Conservation (phyloP, 768 basidiomycete genomes). For the Arthromyces matolae region DNA sequence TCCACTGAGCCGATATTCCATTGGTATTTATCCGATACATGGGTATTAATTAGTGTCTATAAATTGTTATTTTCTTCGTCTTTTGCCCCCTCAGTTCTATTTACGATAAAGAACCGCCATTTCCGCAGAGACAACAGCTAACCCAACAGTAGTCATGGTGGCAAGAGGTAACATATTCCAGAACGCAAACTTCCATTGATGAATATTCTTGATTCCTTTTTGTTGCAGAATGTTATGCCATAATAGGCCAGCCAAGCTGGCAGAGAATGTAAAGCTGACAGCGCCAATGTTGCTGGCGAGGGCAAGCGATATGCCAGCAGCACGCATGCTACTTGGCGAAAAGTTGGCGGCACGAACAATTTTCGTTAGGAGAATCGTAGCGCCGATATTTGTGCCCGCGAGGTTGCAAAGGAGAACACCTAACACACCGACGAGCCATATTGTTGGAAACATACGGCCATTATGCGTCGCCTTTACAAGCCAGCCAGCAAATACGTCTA, state of each 20-base stretch:
- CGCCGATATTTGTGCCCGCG: slow-evolving; percentile 25
- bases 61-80: not conserved
- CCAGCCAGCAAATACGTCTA: slow-evolving; percentile 67
- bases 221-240: slow-evolving; percentile 75
- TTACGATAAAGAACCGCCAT: slow-evolving; percentile 56
- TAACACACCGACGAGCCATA: slow-evolving; percentile 22
- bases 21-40: too few relatives aligned
- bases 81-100: not conserved
- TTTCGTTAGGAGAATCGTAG: slow-evolving; percentile 75
- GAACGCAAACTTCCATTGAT: slow-evolving; percentile 59
- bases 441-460: slow-evolving; percentile 18
- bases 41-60: not conserved
- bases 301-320: slow-evolving; percentile 72
- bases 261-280: slow-evolving; percentile 85
- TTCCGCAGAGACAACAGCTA: slow-evolving; percentile 73
- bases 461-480: slow-evolving; percentile 16
- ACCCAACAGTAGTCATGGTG: slow-evolving; percentile 62
- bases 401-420: slow-evolving; percentile 23
- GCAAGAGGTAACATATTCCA: slow-evolving; percentile 70
- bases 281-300: slow-evolving; percentile 93
- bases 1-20: too few relatives aligned
- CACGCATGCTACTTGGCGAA: slow-evolving; percentile 36
- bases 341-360: slow-evolving; percentile 57
- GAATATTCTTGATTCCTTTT: slow-evolving; percentile 60
- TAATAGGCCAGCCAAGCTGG: slow-evolving; percentile 86